phyloP scores from a whole-genome alignment of 2,329 filamentous ascomycete genomes.

The Lachnellula willkommii region DNA sequence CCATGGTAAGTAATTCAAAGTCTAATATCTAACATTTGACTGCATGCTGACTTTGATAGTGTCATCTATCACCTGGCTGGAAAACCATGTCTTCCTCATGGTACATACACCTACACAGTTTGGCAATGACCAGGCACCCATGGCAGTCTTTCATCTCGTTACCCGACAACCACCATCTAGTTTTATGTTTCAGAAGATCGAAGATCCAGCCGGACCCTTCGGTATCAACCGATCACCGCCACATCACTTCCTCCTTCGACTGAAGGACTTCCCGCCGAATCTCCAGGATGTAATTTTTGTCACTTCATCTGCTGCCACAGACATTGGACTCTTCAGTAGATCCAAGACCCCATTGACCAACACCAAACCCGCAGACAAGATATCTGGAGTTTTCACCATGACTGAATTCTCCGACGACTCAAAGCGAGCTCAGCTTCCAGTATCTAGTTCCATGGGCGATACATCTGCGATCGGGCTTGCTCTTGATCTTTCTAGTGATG shows the following conservation, averaged over 20 bases:
- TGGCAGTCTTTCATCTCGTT: conserved; percentile 75
- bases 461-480: conserved; percentile 74
- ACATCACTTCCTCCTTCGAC: conserved; percentile 70
- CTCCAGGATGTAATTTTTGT: conserved; percentile 78
- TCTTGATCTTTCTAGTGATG: conserved; percentile 77
- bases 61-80: conserved; percentile 79
- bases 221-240: conserved; percentile 60
- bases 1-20: conserved; percentile 51
- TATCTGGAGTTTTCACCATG: conserved; percentile 66
- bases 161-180: conserved; percentile 55
- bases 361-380: conserved; percentile 52
- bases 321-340: conserved; percentile 72
- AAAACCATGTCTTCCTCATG: conserved; percentile 77
- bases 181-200: conserved; percentile 70
- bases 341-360: conserved; percentile 62
- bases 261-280: conserved; percentile 75
- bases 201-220: conserved; percentile 69
- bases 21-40: not conserved
- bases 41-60: conserved; percentile 44
- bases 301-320: conserved; percentile 71
- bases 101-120: conserved; percentile 66
- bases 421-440: conserved; percentile 68
- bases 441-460: conserved; percentile 61
- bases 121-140: conserved; percentile 46
- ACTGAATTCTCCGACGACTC: conserved; percentile 70